Conservation (phyloP, 208 protist genomes). For the Vickermania ingenoplastis region DNA sequence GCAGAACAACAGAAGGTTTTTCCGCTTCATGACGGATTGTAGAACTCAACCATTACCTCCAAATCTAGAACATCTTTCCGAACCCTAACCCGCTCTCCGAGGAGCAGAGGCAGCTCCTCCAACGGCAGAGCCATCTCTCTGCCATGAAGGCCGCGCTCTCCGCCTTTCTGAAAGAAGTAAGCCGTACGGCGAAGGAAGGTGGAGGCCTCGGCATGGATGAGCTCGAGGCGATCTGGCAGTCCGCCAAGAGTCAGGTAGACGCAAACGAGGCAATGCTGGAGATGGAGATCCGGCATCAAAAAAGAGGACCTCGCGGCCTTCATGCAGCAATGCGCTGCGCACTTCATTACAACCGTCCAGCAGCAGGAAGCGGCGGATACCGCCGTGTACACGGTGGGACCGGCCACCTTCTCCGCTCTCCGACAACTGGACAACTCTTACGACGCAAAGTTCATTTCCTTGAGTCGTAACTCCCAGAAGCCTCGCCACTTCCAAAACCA, state of each 20-base stretch:
- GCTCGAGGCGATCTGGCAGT: background rate
- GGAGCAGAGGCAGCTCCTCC: background rate
- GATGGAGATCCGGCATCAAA: background rate
- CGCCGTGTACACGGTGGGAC: background rate
- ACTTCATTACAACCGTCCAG: background rate
- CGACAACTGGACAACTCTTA: background rate
- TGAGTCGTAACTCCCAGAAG: background rate
- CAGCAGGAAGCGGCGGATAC: background rate
- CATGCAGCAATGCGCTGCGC: background rate
- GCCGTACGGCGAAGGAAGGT: background rate
- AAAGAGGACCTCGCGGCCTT: background rate
- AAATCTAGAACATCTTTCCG: too few relatives aligned
- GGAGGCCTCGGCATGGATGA: background rate
- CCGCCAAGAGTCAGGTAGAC: background rate
- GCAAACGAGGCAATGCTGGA: background rate
- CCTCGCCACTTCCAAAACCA: background rate
- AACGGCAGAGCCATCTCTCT: background rate
- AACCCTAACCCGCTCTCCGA: background rate
- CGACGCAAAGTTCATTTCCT: background rate
- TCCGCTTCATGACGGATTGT: too few relatives aligned
- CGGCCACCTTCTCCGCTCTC: background rate
- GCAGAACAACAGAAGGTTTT: too few relatives aligned
- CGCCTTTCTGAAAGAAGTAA: too few relatives aligned
- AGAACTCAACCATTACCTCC: too few relatives aligned
- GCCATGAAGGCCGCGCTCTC: background rate